phyloP scores from a whole-genome alignment of 805 yeast species.

The Yamadazyma nakazawae region DNA sequence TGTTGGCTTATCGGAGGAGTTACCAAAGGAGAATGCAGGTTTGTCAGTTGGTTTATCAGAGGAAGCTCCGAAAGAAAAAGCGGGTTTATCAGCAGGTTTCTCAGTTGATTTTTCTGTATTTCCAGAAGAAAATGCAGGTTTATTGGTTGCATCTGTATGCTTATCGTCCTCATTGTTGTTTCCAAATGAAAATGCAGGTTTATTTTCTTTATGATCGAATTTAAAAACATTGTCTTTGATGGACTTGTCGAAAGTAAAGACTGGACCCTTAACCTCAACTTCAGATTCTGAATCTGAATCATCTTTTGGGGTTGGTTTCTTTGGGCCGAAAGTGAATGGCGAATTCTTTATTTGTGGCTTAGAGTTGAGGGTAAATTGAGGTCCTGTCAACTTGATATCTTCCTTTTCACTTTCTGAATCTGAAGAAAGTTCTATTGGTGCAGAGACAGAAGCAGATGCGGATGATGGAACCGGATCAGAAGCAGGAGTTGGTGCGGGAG shows the following conservation, averaged over 20 bases:
- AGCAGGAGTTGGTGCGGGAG: background rate
- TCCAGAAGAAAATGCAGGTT: slow-evolving; percentile 22
- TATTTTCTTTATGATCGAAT: slow-evolving; percentile 5
- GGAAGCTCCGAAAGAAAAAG: slow-evolving; percentile 7
- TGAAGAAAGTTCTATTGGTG: slow-evolving; percentile 7
- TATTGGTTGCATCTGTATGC: slow-evolving; percentile 2
- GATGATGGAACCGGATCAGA: background rate
- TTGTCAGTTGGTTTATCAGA: slow-evolving; percentile 9
- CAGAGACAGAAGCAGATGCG: background rate
- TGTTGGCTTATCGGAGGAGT: slow-evolving; percentile 6
- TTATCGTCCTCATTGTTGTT: background rate
- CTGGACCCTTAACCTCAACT: slow-evolving; percentile 70
- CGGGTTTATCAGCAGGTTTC: slow-evolving; percentile 4
- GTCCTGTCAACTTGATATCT: slow-evolving; percentile 34
- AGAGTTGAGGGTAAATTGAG: slow-evolving; percentile 28
- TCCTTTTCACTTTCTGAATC: slow-evolving; percentile 22
- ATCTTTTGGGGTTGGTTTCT: slow-evolving; percentile 21
- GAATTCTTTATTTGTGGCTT: slow-evolving; percentile 32
- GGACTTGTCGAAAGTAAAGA: slow-evolving; percentile 45
- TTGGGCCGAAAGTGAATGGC: slow-evolving; percentile 37
- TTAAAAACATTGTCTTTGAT: slow-evolving; percentile 35
- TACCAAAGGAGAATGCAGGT: slow-evolving; percentile 11
- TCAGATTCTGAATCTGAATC: slow-evolving; percentile 44
- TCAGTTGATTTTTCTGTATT: slow-evolving; percentile 1
- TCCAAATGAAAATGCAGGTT: slow-evolving; percentile 17